Conservation (phyloP, 2,329 filamentous ascomycete species). For the Zymoseptoria brevis region DNA sequence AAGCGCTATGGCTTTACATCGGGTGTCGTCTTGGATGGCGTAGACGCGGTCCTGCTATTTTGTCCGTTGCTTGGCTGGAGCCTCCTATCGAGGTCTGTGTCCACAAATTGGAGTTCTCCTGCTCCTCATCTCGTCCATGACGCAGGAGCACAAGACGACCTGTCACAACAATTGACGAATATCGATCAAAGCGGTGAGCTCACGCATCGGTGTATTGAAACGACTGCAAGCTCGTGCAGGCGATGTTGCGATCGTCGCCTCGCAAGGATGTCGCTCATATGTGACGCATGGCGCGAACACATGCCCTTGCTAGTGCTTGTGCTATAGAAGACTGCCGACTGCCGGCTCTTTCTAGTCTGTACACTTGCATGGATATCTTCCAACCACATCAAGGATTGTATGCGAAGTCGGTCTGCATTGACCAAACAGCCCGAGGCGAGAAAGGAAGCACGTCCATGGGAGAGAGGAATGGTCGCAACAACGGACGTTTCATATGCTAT, state of each 20-base stretch:
- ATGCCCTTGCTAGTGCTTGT: background rate
- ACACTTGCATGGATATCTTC: background rate
- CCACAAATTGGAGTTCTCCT: background rate
- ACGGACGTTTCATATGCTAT: background rate
- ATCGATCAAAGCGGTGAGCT: background rate
- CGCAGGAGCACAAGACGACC: background rate
- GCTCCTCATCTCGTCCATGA: background rate
- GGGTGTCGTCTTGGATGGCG: background rate
- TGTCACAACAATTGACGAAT: background rate
- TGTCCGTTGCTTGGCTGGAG: background rate
- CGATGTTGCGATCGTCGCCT: background rate
- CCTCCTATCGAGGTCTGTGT: background rate
- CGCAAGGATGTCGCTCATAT: background rate
- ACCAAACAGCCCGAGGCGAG: too few relatives aligned
- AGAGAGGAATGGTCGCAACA: background rate
- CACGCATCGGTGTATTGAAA: background rate
- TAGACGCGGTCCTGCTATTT: background rate
- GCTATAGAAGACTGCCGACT: background rate
- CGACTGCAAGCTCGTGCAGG: background rate
- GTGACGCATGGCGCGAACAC: background rate
- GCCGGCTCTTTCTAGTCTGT: background rate
- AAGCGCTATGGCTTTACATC: background rate
- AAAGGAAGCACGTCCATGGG: background rate
- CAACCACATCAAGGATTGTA: background rate
- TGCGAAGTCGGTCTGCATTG: too few relatives aligned